Evolutionary conservation across 2,329 filamentous ascomycete species (phyloP), one percentile per base, ranked within the genome.

Genomic region (Ophiostoma perfectum): DNA sequence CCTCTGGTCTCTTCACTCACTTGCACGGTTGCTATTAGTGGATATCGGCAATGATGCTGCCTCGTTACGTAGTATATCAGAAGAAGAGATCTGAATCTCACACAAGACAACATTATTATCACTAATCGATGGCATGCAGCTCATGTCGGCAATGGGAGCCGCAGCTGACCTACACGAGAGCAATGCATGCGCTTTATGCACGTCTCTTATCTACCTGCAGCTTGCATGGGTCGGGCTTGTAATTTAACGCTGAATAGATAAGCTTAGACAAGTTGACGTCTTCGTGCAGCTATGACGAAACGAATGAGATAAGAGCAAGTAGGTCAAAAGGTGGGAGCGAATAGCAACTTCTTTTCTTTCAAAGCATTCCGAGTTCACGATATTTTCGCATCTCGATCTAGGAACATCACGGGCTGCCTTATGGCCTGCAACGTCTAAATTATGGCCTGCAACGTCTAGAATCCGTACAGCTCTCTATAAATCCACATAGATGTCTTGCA

Each of bases 261-360:
- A 36, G 27, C 27, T 16, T n/a, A 2, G 27, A 7, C 12, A 3
- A 27, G 55, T 27, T 60, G 55, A 60, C 55, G 55, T 38, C 27
- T 38, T 60, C 27, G 55, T 60, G 55, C 55, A 60, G 27, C 9
- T 60, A 60, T 60, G 55, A 55, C 49, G 49, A 60, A 38, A 38
- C 27, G 55, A 60, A 60, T 60, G 27, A 60, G 55, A 60, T 60
- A 60, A 60, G 55, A 60, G n/a, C 9, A 52, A 36, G n/a, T 18
- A 45, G 42, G 14, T 45, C 1, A 11, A 8, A 2, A 36, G 6
- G 45, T 14, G 14, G 18, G 49, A 11, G 49, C n/a, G n/a, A 55
- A 36, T 6, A 18, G 49, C 4, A 16, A 27, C 49, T 36, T 55
- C 47, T 5, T 16, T 18, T 52, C 9, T 14, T 12, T 47, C 45